Conservation (phyloP, 2,329 filamentous ascomycete species). For the Monosporascus ibericus region DNA sequence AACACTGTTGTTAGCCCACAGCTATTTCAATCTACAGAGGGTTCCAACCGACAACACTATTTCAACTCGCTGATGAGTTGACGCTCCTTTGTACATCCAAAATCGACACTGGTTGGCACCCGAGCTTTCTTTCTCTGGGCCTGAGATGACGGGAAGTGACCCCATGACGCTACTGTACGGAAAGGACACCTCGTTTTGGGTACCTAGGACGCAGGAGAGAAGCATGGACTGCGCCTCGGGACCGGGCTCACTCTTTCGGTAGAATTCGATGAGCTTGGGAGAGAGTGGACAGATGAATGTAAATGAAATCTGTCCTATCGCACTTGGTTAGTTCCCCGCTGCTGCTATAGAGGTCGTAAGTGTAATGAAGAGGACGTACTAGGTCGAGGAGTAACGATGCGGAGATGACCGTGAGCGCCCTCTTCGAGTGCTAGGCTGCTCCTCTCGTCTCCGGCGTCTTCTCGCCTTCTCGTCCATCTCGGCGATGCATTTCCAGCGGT, state of each 20-base stretch:
- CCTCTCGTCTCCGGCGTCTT: not conserved
- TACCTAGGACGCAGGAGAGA: slow-evolving; percentile 71
- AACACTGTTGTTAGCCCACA: not conserved
- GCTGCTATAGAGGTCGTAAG: not conserved
- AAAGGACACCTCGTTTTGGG: slow-evolving; percentile 55
- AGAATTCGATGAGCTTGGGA: slow-evolving; percentile 91
- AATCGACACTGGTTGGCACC: no score
- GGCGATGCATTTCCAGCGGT: not conserved
- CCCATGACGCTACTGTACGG: no score
- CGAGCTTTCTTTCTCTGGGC: no score
- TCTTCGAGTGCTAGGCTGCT: slow-evolving; percentile 41
- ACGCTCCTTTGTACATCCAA: no score
- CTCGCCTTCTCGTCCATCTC: not conserved
- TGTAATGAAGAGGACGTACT: slow-evolving; percentile 45
- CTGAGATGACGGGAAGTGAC: no score
- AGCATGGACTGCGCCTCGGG: slow-evolving; percentile 41
- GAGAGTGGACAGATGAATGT: slow-evolving; percentile 97
- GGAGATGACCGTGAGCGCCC: slow-evolving; percentile 80
- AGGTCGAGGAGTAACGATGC: slow-evolving; percentile 84
- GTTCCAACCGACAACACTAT: not conserved
- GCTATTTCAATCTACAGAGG: not conserved
- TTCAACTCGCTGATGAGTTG: no score
- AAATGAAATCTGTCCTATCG: slow-evolving; percentile 72
- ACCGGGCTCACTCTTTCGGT: slow-evolving; percentile 71
- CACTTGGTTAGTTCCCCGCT: not conserved